Conservation (phyloP, 331 rosid species). For the Quercus tomentella region DNA sequence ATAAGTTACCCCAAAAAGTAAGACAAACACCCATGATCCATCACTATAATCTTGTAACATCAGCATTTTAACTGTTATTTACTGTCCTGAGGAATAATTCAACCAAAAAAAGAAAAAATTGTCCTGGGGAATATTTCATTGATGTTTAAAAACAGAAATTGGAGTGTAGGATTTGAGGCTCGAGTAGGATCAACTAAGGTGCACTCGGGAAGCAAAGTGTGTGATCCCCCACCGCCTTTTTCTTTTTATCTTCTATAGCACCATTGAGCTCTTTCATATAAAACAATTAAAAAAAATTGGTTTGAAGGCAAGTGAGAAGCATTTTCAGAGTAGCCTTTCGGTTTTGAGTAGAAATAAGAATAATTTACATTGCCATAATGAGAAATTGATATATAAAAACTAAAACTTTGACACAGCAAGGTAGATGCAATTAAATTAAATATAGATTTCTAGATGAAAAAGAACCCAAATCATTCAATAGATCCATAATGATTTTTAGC, state of each 20-base stretch:
- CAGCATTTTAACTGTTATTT: not conserved
- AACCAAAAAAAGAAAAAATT: not conserved
- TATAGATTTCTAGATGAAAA: not conserved
- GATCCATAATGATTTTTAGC: not conserved
- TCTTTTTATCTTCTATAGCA: not conserved
- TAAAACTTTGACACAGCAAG: not conserved
- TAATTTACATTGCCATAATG: not conserved
- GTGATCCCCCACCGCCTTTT: constrained; percentile 11
- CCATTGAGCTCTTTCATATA: not conserved
- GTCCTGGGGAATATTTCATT: not conserved
- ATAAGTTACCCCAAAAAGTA: constrained; percentile 11
- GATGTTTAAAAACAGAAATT: not conserved
- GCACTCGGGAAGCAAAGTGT: constrained; percentile 23
- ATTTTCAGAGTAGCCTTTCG: not conserved
- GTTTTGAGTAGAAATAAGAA: constrained; percentile 9
- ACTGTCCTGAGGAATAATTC: not conserved
- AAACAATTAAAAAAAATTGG: not conserved
- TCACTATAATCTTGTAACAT: not conserved
- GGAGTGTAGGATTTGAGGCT: not conserved
- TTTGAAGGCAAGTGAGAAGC: not conserved
- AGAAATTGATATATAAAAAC: not conserved
- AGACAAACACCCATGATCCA: constrained; percentile 2
- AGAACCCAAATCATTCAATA: not conserved
- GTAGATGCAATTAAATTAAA: not conserved
- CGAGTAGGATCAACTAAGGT: not conserved